Base-by-base conservation (phyloP, 2,329 filamentous ascomycete species). In the Plenodomus tracheiphilus region DNA sequence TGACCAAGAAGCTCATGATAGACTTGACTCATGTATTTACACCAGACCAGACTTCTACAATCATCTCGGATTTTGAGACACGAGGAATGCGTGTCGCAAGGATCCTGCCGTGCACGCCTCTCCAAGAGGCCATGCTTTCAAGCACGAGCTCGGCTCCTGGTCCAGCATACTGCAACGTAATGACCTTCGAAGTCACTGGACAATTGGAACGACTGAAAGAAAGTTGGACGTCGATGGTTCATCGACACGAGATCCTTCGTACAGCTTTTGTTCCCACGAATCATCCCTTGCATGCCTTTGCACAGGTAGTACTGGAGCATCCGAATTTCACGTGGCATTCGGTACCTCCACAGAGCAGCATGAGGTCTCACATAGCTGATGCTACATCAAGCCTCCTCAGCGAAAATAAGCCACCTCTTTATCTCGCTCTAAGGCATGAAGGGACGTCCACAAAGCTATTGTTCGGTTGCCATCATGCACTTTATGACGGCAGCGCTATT, bases 101-200 rank as follows among this genome's bases (percentile, higher is more conserved):
- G 1, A 77, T 96, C 8, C 73, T 92, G 4, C 91, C 91, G 1
- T 96, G 92, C 65, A 95, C 91, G 1, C 88, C 91, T 1, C 75
- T 97, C 0, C 92, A 97, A 68, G 88, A 95, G 74, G 88, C 87
- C 1, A 96, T 96, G 91, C 77, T 96, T 0, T 86, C 85, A 2
- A 81, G 83, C 8, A 73, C 73, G 20, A 58, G 69, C 3, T 73
- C 73, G 61, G 76, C 53, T 2, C 71, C 71, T 1, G 68, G 74
- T 10, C 72, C 73, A 1, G 78, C 84, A 2, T 96, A 96, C 66
- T 84, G 81, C 61, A 96, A 96, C 66, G 82, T 82, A 40, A 83
- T 89, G 47, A 70, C 86, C 0, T 81, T 96, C 53, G 76, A 79
- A 5, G 65, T 95, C 6, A 72, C 71, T 4, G 75, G 78, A 1